Conservation (phyloP, 768 basidiomycete species). For the Lentinula aciculospora region DNA sequence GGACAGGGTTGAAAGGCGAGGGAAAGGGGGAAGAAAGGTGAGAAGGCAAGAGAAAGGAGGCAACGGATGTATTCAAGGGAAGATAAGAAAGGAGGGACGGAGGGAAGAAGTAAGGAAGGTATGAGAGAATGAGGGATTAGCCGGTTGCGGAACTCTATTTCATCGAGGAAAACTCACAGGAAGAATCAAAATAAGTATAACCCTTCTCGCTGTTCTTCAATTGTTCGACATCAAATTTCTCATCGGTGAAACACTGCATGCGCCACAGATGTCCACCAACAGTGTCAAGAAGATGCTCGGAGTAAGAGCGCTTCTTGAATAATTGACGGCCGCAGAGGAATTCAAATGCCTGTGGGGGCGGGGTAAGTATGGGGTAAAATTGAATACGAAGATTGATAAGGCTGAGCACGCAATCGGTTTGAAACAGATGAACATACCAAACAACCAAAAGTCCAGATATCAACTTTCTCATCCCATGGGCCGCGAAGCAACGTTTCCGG, state of each 20-base stretch:
- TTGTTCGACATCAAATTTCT: conserved; percentile 9
- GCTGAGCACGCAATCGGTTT: background rate
- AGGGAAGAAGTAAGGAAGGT: background rate
- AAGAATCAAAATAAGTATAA: conserved; percentile 11
- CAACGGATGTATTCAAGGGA: too few relatives aligned
- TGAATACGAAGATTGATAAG: too few relatives aligned
- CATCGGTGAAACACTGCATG: conserved; percentile 14
- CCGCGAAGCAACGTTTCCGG: conserved; percentile 23
- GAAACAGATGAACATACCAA: conserved; percentile 14
- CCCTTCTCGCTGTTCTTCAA: conserved; percentile 10
- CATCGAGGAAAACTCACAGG: conserved; percentile 1
- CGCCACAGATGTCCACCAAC: conserved; percentile 10
- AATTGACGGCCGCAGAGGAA: conserved; percentile 6
- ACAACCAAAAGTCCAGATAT: conserved; percentile 27
- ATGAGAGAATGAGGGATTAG: background rate
- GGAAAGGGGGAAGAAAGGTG: background rate
- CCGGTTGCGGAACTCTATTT: background rate
- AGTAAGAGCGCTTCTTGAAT: conserved; percentile 12
- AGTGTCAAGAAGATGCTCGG: conserved; percentile 10
- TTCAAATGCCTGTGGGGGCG: conserved; percentile 9
- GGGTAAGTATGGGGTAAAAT: background rate
- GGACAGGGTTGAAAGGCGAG: background rate
- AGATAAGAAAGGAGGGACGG: background rate
- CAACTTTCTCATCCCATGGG: conserved; percentile 21
- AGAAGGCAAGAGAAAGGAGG: background rate